These are phyloP conservation scores for Tephrocybe rancida DNA, from an alignment of 768 basidiomycete genomes.

Conservation along the genomic window DNA sequence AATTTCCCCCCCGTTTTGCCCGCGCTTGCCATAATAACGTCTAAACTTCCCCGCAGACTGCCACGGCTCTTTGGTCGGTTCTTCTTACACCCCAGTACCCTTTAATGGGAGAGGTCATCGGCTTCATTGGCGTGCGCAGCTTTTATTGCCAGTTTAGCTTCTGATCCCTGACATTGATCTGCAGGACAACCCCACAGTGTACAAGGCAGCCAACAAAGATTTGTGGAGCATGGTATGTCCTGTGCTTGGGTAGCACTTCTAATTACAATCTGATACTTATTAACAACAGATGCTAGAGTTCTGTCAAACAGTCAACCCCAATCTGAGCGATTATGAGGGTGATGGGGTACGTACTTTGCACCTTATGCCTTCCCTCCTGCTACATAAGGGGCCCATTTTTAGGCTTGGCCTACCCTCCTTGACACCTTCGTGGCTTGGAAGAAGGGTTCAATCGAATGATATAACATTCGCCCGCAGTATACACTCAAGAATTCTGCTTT, in stretches of 20 bases:
- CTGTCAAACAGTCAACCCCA: constrained; percentile 59
- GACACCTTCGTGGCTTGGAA: constrained; percentile 82
- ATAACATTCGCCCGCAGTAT: background rate
- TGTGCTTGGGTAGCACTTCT: background rate
- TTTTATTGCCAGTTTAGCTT: constrained; percentile 1
- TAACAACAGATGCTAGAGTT: constrained; percentile 71
- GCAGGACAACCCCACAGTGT: constrained; percentile 51
- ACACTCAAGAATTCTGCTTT: background rate
- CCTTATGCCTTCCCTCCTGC: background rate
- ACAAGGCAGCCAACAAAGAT: constrained; percentile 84
- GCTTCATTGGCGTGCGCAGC: constrained; percentile 65
- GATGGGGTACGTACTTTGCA: constrained; percentile 60
- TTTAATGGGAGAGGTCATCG: constrained; percentile 62
- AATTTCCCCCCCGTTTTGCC: constrained; percentile 18
- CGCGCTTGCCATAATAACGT: background rate
- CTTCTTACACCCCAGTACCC: constrained; percentile 68
- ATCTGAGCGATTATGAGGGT: constrained; percentile 68
- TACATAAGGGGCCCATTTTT: background rate
- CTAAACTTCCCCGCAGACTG: constrained; percentile 46
- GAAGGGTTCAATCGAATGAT: constrained; percentile 23
- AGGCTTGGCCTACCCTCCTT: constrained; percentile 85
- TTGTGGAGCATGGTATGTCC: constrained; percentile 78
- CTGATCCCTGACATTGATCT: constrained; percentile 14
- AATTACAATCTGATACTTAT: background rate
- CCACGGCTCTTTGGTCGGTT: constrained; percentile 76